These are phyloP conservation scores for Uronychia setigera DNA, from an alignment of 73 alveolate species.

Conservation along the genomic window DNA sequence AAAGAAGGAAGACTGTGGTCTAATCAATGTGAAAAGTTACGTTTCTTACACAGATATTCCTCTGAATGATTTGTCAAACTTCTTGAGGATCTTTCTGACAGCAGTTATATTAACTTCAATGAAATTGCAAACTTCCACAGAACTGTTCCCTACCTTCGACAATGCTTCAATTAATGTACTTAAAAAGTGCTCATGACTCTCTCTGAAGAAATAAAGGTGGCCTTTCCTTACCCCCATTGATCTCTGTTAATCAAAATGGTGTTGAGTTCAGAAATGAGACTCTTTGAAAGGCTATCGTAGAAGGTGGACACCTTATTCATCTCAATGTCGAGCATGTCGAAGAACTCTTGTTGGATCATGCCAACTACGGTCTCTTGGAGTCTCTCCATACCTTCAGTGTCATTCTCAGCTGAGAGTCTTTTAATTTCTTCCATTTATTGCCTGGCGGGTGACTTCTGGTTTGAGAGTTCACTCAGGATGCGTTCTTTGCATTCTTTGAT, in stretches of 20 bases:
- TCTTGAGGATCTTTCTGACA: slow-evolving; percentile 43
- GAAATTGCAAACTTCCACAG: slow-evolving; percentile 30
- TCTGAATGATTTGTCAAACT: slow-evolving; percentile 33
- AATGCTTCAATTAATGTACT: slow-evolving; percentile 28
- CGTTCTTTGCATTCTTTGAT: slow-evolving; percentile 30
- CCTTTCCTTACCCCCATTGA: slow-evolving; percentile 45
- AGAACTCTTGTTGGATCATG: slow-evolving; percentile 29
- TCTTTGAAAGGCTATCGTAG: slow-evolving; percentile 29
- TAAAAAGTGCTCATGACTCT: slow-evolving; percentile 42
- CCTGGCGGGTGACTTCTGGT: slow-evolving; percentile 2
- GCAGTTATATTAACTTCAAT: slow-evolving; percentile 53
- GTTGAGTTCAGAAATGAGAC: slow-evolving; percentile 33
- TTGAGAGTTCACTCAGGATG: slow-evolving; percentile 8
- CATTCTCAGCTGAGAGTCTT: slow-evolving; percentile 17
- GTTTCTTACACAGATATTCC: slow-evolving; percentile 35
- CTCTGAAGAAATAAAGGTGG: neutral
- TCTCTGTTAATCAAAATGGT: slow-evolving; percentile 25
- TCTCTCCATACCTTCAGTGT: slow-evolving; percentile 13
- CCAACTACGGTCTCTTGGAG: slow-evolving; percentile 26
- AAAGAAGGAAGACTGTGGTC: slow-evolving; percentile 28
- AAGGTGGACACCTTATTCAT: slow-evolving; percentile 18
- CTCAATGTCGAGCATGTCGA: slow-evolving; percentile 25
- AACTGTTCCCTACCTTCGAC: slow-evolving; percentile 32
- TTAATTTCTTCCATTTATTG: slow-evolving; percentile 13
- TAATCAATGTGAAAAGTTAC: neutral